Evolutionary conservation across 2,329 filamentous ascomycete genomes (phyloP).

Genomic region (Huntiella abstrusa): DNA sequence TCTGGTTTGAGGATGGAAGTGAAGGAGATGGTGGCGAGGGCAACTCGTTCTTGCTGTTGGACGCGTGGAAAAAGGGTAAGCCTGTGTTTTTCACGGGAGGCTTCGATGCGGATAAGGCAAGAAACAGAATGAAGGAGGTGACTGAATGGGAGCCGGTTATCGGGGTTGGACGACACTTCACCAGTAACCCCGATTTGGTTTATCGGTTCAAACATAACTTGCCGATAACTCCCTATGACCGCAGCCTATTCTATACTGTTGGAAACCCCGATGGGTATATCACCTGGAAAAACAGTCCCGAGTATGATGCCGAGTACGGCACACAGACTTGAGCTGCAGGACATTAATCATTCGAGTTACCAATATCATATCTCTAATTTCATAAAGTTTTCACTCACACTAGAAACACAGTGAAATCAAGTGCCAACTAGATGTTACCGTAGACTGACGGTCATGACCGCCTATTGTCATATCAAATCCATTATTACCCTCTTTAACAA

Average conservation of each 20-base stretch:
- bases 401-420: too few relatives aligned
- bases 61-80: constrained; percentile 10
- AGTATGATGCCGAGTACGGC: neutral
- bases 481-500: too few relatives aligned
- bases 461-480: too few relatives aligned
- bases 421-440: too few relatives aligned
- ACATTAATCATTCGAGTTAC: too few relatives aligned
- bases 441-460: too few relatives aligned
- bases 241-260: constrained; percentile 16
- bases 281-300: constrained; percentile 1
- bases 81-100: constrained; percentile 19
- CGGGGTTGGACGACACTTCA: constrained; percentile 19
- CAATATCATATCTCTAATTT: too few relatives aligned
- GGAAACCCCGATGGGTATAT: constrained; percentile 11
- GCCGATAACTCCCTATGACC: constrained; percentile 15
- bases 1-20: constrained; percentile 21
- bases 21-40: constrained; percentile 17
- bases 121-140: constrained; percentile 13
- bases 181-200: constrained; percentile 20
- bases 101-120: constrained; percentile 15
- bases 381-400: too few relatives aligned
- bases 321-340: too few relatives aligned
- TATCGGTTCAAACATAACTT: constrained; percentile 16
- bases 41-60: neutral
- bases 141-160: constrained; percentile 15